Evolutionary conservation across 176 grass and related monocot species (phyloP), one percentile per base, ranked within the genome.

Genomic region (Ensete glaucum): DNA sequence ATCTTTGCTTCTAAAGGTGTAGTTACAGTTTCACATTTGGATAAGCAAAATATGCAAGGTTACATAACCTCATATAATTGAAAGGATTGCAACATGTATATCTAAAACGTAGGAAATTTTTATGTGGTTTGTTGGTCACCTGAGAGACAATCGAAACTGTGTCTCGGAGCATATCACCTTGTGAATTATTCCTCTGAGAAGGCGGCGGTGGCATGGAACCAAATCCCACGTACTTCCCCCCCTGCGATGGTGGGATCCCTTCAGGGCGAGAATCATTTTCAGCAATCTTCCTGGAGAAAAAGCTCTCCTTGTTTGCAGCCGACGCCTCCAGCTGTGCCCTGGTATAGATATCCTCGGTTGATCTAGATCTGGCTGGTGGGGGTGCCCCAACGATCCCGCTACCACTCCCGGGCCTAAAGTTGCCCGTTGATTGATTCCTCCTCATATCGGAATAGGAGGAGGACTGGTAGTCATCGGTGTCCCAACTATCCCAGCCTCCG

Each of bases 221-320:
- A 8, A 99, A 99, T 13, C 96, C 91, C 43, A 99, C 86, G 52
- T 91, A 99, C 85, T 95, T 99, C 9, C 91, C 96, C 9, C 96
- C 96, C 62, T 95, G 86, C 1, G 96, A 99, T 50, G 96, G 96
- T 14, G 96, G 96, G 58, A 99, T 70, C n/a, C 96, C 96, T 54
- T 99, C 86, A 27, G 91, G 91, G 66, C 76, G 90, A n/a, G 85
- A 82, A 2, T 91, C 91, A 77, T 99, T 99, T 79, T 99, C 96
- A 6, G 85, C 91, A 83, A 88, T 89, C 74, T 82, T 99, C 85
- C 82, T 95, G 3, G 91, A 78, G 27, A 99, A 99, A 70, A 91
- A 99, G 17, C 80, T 76, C 55, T 99, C 88, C 78, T 99, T 99
- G 54, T 81, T 86, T 5, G 88, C 91, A 15, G 91, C 86, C 8